phyloP scores from a whole-genome alignment of 768 basidiomycete species.

The Lactarius tabidus region DNA sequence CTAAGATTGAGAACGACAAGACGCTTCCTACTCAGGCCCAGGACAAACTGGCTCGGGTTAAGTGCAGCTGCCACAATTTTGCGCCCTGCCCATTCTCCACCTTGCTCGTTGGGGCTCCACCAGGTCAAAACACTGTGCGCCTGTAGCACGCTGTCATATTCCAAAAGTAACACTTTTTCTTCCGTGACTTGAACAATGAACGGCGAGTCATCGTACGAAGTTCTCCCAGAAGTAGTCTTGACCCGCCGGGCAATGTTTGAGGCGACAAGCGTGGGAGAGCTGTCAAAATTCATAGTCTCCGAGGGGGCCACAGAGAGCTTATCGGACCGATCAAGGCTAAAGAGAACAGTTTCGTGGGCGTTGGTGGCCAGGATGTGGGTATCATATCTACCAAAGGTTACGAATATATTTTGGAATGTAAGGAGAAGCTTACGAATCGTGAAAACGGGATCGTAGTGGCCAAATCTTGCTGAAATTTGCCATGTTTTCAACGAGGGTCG shows the following conservation, averaged over 20 bases:
- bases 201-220: slow-evolving; percentile 44
- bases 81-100: slow-evolving; percentile 28
- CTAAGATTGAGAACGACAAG: slow-evolving; percentile 49
- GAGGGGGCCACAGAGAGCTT: slow-evolving; percentile 40
- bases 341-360: slow-evolving; percentile 48
- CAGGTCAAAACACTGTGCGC: slow-evolving; percentile 41
- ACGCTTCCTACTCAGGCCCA: slow-evolving; percentile 54
- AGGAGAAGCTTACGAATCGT: slow-evolving; percentile 44
- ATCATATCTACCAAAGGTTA: slow-evolving; percentile 39
- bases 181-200: slow-evolving; percentile 71
- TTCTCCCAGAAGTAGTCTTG: slow-evolving; percentile 23
- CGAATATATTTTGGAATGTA: neutral
- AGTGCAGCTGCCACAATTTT: slow-evolving; percentile 66
- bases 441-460: slow-evolving; percentile 47
- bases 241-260: slow-evolving; percentile 47
- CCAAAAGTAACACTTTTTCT: slow-evolving; percentile 49
- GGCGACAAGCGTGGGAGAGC: slow-evolving; percentile 58
- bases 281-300: slow-evolving; percentile 42
- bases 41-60: slow-evolving; percentile 61
- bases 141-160: slow-evolving; percentile 46
- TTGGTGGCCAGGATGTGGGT: slow-evolving; percentile 61
- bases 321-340: slow-evolving; percentile 47
- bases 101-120: slow-evolving; percentile 36
- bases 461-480: slow-evolving; percentile 56
- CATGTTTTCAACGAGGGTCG: slow-evolving; percentile 56